Evolutionary conservation across 345 rosid genomes (phyloP).

Genomic region (Moricandia arvensis): DNA sequence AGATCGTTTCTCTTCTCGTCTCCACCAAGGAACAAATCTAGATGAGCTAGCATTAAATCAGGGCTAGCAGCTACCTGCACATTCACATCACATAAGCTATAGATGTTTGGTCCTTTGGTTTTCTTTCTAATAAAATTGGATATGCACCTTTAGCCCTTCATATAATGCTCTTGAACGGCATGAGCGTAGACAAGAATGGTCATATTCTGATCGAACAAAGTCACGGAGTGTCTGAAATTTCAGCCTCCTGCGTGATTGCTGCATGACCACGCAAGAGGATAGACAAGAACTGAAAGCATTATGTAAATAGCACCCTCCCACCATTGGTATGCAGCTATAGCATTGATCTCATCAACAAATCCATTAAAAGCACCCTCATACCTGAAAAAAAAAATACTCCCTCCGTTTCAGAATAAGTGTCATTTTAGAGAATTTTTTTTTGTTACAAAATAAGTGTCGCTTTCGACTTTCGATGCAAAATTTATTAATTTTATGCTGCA

Average conservation of each 20-base stretch:
- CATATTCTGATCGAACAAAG: constrained; percentile 91
- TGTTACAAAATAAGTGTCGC: too few species aligned
- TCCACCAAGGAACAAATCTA: constrained; percentile 91
- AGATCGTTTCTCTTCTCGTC: constrained; percentile 88
- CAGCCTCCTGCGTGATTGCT: constrained; percentile 65
- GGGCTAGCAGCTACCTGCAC: constrained; percentile 77
- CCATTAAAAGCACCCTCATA: constrained; percentile 82
- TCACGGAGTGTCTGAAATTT: constrained; percentile 91
- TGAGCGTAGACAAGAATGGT: constrained; percentile 93
- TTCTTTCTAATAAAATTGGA: background rate
- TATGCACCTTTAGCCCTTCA: constrained; percentile 80
- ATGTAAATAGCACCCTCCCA: constrained; percentile 88
- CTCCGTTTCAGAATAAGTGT: too few species aligned
- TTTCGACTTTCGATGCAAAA: too few species aligned
- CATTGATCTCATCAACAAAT: constrained; percentile 89
- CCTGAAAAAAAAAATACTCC: constrained; percentile 40
- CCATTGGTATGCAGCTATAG: constrained; percentile 89
- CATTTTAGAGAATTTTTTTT: too few species aligned
- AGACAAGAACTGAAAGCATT: constrained; percentile 68
- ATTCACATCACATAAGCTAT: constrained; percentile 11
- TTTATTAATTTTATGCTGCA: too few species aligned
- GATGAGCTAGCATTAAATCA: constrained; percentile 83
- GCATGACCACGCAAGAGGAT: constrained; percentile 95
- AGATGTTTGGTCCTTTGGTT: background rate
- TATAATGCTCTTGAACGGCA: constrained; percentile 96